Conservation (phyloP, 164 flowering plant genomes). For the Kalanchoe fedtschenkoi region DNA sequence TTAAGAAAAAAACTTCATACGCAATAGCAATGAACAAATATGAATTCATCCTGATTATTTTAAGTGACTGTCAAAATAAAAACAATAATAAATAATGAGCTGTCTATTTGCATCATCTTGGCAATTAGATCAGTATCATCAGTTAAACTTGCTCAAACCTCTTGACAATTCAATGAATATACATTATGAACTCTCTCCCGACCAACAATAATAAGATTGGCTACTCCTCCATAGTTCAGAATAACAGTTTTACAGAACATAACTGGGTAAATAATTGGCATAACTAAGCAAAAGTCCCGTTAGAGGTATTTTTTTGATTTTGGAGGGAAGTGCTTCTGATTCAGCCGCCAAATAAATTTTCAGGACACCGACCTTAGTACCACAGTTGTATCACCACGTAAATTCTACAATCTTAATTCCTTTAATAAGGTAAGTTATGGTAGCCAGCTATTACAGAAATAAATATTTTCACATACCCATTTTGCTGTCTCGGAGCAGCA, state of each 20-base stretch:
- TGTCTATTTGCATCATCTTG: neutral
- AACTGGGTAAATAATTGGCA: too few relatives aligned
- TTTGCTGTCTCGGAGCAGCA: constrained; percentile 68
- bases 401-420: neutral
- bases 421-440: neutral
- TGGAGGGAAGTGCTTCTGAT: too few relatives aligned
- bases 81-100: neutral
- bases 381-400: too few relatives aligned
- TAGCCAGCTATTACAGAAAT: neutral
- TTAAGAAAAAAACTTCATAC: too few relatives aligned
- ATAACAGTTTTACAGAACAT: neutral
- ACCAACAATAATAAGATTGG: neutral
- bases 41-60: too few relatives aligned
- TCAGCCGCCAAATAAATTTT: too few relatives aligned
- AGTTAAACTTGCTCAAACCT: neutral
- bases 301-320: too few relatives aligned
- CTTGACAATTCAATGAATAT: neutral
- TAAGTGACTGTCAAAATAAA: too few relatives aligned
- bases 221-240: neutral
- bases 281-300: too few relatives aligned
- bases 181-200: neutral
- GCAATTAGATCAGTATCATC: neutral
- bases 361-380: too few relatives aligned
- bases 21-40: too few relatives aligned
- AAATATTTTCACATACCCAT: constrained; percentile 42